These are phyloP conservation scores for Colletotrichum spinosum DNA, from an alignment of 2,329 filamentous ascomycete genomes.

Conservation along the genomic window DNA sequence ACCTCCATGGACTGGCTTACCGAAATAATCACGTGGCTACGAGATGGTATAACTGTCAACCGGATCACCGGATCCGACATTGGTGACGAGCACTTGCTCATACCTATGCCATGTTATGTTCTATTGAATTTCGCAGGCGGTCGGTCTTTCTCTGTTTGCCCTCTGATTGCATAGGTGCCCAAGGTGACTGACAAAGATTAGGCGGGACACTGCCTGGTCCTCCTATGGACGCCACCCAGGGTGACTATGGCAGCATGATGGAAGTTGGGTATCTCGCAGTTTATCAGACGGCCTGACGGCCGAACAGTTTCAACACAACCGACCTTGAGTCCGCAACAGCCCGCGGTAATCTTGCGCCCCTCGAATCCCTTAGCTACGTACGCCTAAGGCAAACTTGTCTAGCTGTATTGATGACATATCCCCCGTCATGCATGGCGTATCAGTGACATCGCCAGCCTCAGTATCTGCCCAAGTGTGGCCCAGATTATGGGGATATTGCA, in stretches of 20 bases:
- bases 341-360: too few relatives aligned
- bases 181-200: constrained; percentile 7
- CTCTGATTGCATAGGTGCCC: background rate
- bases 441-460: too few relatives aligned
- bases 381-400: too few relatives aligned
- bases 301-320: background rate
- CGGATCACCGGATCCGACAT: constrained; percentile 58
- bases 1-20: constrained; percentile 55
- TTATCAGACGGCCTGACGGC: constrained; percentile 41
- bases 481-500: too few relatives aligned
- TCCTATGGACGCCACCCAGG: constrained; percentile 59
- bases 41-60: constrained; percentile 58
- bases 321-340: background rate
- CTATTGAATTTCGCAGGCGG: constrained; percentile 68
- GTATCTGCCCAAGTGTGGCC: too few relatives aligned
- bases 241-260: constrained; percentile 61
- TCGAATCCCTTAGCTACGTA: too few relatives aligned
- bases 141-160: constrained; percentile 46
- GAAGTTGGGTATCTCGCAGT: constrained; percentile 64
- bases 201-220: constrained; percentile 50
- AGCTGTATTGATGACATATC: too few relatives aligned
- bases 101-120: constrained; percentile 57
- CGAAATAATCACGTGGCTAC: constrained; percentile 64
- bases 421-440: too few relatives aligned
- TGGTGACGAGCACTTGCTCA: constrained; percentile 59